A percentile compares a stretch with the other conserved stretches of the same genome.
phyloP scores from a whole-genome alignment of 2,329 filamentous ascomycete genomes.

The Hymenoscyphus linearis region DNA sequence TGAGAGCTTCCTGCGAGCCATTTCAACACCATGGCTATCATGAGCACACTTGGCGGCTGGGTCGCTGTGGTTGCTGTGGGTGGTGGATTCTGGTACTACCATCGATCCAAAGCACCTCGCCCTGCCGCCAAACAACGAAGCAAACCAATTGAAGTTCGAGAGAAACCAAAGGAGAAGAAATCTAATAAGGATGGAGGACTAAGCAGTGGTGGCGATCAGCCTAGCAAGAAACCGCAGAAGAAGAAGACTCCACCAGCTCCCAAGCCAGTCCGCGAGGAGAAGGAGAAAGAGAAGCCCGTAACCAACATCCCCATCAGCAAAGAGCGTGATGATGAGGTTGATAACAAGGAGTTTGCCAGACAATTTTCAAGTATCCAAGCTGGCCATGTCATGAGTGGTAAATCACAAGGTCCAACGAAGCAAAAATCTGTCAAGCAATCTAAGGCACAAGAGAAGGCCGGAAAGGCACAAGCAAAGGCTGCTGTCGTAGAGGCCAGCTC shows the following conservation, averaged over 20 bases:
- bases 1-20: constrained; percentile 3
- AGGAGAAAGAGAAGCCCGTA: constrained; percentile 10
- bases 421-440: constrained; percentile 65
- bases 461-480: constrained; percentile 48
- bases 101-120: constrained; percentile 11
- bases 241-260: constrained; percentile 19
- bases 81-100: constrained; percentile 26
- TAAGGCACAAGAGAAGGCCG: constrained; percentile 48
- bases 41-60: constrained; percentile 36
- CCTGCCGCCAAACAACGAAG: constrained; percentile 14
- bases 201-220: constrained; percentile 24
- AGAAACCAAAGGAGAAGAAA: constrained; percentile 23
- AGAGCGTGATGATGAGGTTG: constrained; percentile 46
- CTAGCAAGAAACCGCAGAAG: constrained; percentile 18
- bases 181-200: constrained; percentile 21
- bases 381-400: constrained; percentile 51
- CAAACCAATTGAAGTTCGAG: constrained; percentile 18
- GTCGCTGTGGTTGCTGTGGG: constrained; percentile 30
- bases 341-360: constrained; percentile 71
- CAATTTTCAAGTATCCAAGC: constrained; percentile 67
- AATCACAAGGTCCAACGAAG: constrained; percentile 41
- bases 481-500: constrained; percentile 34
- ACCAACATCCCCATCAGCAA: constrained; percentile 10
- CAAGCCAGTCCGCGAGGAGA: constrained; percentile 11
- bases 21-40: constrained; percentile 18